phyloP scores from a whole-genome alignment of 371 early-diverging fungal genomes.

The Coemansia linderi region DNA sequence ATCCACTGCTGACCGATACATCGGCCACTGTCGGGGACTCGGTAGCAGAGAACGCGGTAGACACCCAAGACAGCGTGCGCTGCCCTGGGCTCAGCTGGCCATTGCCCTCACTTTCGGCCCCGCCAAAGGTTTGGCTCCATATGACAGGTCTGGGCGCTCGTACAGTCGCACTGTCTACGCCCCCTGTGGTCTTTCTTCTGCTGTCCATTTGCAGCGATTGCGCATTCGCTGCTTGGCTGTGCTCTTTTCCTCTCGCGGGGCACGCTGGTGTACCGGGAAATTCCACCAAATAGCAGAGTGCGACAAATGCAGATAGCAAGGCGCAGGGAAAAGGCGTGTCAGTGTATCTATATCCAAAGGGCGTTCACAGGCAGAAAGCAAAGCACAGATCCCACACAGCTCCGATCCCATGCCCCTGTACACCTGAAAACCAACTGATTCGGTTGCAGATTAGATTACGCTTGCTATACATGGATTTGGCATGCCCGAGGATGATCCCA shows the following conservation, averaged over 20 bases:
- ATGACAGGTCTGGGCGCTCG: background rate
- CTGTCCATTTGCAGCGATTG: conserved; percentile 15
- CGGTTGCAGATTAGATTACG: background rate
- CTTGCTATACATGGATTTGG: background rate
- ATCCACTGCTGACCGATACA: conserved; percentile 1
- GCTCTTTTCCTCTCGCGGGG: background rate
- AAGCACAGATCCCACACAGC: background rate
- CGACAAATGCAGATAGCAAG: conserved; percentile 4
- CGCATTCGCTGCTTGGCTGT: conserved; percentile 9
- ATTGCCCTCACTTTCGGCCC: conserved; percentile 24
- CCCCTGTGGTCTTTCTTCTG: background rate
- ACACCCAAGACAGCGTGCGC: conserved; percentile 43
- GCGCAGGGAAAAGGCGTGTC: conserved; percentile 4
- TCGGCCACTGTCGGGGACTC: conserved; percentile 2
- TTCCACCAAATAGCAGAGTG: background rate
- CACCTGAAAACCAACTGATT: too few relatives aligned
- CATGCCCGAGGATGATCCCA: background rate
- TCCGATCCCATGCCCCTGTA: too few relatives aligned
- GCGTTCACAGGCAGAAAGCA: background rate
- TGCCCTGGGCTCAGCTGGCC: conserved; percentile 21
- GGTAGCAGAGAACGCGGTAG: conserved; percentile 23
- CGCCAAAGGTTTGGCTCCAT: conserved; percentile 3
- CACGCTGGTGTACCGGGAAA: background rate
- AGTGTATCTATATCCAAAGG: background rate
- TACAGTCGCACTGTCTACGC: background rate